phyloP scores from a whole-genome alignment of 208 protist genomes.

The Phytomonas francai region DNA sequence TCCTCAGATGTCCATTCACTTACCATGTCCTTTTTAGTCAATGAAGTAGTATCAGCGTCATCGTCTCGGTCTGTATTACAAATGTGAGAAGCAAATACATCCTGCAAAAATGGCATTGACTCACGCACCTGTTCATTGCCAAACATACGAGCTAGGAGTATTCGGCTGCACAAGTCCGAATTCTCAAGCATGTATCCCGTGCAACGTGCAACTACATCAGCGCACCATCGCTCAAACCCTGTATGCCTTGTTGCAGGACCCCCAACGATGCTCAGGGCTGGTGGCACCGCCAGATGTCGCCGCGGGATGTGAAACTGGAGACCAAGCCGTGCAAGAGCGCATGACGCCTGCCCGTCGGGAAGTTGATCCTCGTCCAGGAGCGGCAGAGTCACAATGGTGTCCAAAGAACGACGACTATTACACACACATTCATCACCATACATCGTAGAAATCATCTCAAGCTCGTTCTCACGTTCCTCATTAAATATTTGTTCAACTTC shows the following conservation, averaged over 20 bases:
- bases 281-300: slow-evolving; percentile 44
- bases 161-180: slow-evolving; percentile 26
- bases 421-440: slow-evolving; percentile 52
- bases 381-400: slow-evolving; percentile 17
- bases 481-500: neutral
- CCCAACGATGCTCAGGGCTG: slow-evolving; percentile 33
- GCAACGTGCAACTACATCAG: slow-evolving; percentile 23
- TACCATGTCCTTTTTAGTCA: neutral
- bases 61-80: neutral
- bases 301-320: slow-evolving; percentile 36
- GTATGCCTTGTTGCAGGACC: slow-evolving; percentile 39
- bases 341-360: slow-evolving; percentile 12
- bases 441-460: slow-evolving; percentile 71
- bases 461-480: slow-evolving; percentile 41
- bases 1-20: slow-evolving; percentile 32
- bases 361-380: slow-evolving; percentile 8
- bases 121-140: slow-evolving; percentile 28
- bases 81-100: slow-evolving; percentile 18
- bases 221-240: slow-evolving; percentile 48
- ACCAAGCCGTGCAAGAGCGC: slow-evolving; percentile 31
- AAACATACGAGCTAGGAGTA: slow-evolving; percentile 62
- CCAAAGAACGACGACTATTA: slow-evolving; percentile 8
- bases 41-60: neutral
- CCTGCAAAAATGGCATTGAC: slow-evolving; percentile 22
- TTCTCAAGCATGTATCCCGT: slow-evolving; percentile 42